A percentile compares a stretch with the other conserved stretches of the same genome.
Conservation (phyloP, 306 rosid species). For the Begonia loranthoides region DNA sequence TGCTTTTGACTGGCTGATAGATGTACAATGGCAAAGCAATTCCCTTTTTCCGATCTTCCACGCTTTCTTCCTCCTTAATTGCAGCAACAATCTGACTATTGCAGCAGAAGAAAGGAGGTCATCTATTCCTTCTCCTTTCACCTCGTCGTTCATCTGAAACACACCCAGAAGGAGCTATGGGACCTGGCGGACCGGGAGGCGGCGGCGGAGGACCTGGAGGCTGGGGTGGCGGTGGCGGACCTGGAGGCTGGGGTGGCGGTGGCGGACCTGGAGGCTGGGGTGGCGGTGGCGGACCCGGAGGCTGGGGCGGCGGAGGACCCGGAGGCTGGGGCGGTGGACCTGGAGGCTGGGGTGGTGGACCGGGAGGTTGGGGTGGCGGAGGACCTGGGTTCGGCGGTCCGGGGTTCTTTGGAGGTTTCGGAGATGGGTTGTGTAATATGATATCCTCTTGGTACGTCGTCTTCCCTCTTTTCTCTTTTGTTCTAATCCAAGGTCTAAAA, state of each 20-base stretch:
- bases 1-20: too few relatives aligned
- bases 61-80: too few relatives aligned
- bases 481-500: too few relatives aligned
- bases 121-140: neutral
- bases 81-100: too few relatives aligned
- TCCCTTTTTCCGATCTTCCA: too few relatives aligned
- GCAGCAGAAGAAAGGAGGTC: too few relatives aligned
- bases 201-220: neutral
- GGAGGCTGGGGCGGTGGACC: neutral
- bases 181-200: slow-evolving; percentile 29
- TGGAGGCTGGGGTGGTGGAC: slow-evolving; percentile 18
- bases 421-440: slow-evolving; percentile 35
- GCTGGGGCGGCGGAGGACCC: too few relatives aligned
- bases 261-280: slow-evolving; percentile 12
- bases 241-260: neutral
- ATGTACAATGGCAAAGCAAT: too few relatives aligned
- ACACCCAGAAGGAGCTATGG: slow-evolving; percentile 14
- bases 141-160: neutral
- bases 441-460: slow-evolving; percentile 45
- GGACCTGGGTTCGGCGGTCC: slow-evolving; percentile 6
- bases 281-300: slow-evolving; percentile 21
- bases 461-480: neutral
- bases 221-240: slow-evolving; percentile 38
- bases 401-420: slow-evolving; percentile 52
- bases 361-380: neutral